Base-by-base conservation (phyloP, 176 grass and related monocot species). In the Juncus inflexus region DNA sequence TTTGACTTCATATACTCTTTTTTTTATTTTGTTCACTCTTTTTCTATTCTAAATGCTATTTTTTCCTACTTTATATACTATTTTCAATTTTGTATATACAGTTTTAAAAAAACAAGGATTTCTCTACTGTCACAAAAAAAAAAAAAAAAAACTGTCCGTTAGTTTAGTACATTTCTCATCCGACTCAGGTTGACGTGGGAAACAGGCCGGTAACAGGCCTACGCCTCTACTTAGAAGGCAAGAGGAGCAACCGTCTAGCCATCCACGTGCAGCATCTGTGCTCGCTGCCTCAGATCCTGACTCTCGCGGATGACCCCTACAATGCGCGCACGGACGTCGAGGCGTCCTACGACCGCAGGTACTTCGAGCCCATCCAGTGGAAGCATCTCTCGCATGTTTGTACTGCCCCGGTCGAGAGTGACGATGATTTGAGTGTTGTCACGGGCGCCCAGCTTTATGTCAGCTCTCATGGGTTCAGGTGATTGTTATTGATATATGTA, bases 181-280 rank as follows among this genome's bases (percentile, higher is more conserved):
- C 68, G 47, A 58, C 70, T 56, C 84, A 97, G 88, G 88, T 97
- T 63, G 94, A 97, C 65, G 87, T 89, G 51, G 80, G 85, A 28
- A 84, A 75, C 74, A 97, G 68, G 41, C 94, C 94, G 8, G 86
- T 97, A 7, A 97, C 87, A 1, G 94, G 94, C 10, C 70, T 91
- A 37, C 62, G 94, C 59, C 40, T 97, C 64, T 97, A 89, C 63
- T 68, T 97, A 36, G 94, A 97, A 89, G 94, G 94, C 60, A 91
- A 86, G 62, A 86, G 86, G 66, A 97, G 88, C 72, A 97, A 91
- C 77, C 82, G 79, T 79, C 74, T 97, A 73, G 94, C 94, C 40
- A 84, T 97, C 72, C 94, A 97, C 74, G 71, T 97, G 10, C 88
- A 97, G 62, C 88, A 97, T 76, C 82, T 97, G 6, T 97, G 82